Evolutionary conservation across 495 filamentous ascomycete species (phyloP).

Genomic region (Lepraria neglecta): DNA sequence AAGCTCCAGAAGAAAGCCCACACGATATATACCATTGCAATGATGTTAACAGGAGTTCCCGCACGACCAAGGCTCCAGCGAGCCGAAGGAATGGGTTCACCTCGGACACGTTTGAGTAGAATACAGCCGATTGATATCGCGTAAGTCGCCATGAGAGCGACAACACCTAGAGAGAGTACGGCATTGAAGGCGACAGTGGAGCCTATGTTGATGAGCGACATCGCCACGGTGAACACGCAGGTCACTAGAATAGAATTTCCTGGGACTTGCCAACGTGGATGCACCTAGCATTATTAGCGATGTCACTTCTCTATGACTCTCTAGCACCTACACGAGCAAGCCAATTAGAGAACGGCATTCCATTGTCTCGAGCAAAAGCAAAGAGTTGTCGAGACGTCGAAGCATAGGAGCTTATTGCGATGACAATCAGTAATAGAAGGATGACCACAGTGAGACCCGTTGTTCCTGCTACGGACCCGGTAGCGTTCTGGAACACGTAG

Average conservation of each 20-base stretch:
- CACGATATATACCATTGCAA: background rate
- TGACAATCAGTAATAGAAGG: slow-evolving; percentile 30
- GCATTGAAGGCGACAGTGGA: slow-evolving; percentile 44
- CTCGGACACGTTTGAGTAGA: background rate
- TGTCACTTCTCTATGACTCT: too few relatives aligned
- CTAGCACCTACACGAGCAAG: slow-evolving; percentile 32
- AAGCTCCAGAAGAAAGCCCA: background rate
- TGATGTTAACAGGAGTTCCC: background rate
- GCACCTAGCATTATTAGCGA: too few relatives aligned
- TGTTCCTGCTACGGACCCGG: background rate
- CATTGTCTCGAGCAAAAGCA: slow-evolving; percentile 55
- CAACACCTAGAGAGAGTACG: slow-evolving; percentile 37
- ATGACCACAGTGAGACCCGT: slow-evolving; percentile 35
- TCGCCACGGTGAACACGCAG: slow-evolving; percentile 12
- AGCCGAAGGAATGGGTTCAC: background rate
- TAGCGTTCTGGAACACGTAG: background rate
- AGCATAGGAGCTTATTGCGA: slow-evolving; percentile 43
- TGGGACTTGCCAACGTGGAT: background rate
- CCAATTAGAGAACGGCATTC: slow-evolving; percentile 40
- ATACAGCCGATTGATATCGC: background rate
- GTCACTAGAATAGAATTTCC: background rate
- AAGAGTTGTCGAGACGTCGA: slow-evolving; percentile 49
- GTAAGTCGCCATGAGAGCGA: slow-evolving; percentile 36
- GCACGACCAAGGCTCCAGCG: background rate
- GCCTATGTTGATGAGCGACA: slow-evolving; percentile 46